phyloP scores from a whole-genome alignment of 345 rosid genomes.

The Arabis alpina region DNA sequence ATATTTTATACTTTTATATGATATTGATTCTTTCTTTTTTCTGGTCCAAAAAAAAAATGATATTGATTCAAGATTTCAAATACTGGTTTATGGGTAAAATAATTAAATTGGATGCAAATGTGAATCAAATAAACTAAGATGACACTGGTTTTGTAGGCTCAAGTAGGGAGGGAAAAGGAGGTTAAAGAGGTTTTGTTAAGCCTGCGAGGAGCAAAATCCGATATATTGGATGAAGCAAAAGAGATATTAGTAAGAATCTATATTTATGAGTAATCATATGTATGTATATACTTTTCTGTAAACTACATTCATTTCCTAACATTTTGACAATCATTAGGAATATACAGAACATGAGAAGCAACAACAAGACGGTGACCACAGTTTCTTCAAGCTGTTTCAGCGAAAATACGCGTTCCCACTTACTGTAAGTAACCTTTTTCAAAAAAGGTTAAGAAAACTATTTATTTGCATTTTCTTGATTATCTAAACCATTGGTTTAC shows the following conservation, averaged over 20 bases:
- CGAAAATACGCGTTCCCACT: conserved; percentile 36
- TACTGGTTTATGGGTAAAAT: too few relatives aligned
- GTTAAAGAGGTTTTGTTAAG: conserved; percentile 32
- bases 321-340: conserved; percentile 24
- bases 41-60: too few relatives aligned
- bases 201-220: conserved; percentile 32
- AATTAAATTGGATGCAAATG: neutral
- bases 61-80: too few relatives aligned
- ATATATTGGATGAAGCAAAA: conserved; percentile 38
- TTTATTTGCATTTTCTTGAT: conserved; percentile 8
- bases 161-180: conserved; percentile 39
- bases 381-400: conserved; percentile 36
- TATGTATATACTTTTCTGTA: neutral
- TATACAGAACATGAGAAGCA: conserved; percentile 35
- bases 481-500: neutral
- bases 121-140: neutral
- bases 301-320: neutral
- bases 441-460: neutral
- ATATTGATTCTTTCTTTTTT: too few relatives aligned
- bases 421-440: conserved; percentile 23
- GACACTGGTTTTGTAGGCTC: conserved; percentile 25
- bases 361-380: conserved; percentile 12
- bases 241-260: conserved; percentile 37
- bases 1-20: too few relatives aligned
- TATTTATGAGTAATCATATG: neutral